phyloP scores from a whole-genome alignment of 768 basidiomycete species.

The Kwoniella botswanensis region DNA sequence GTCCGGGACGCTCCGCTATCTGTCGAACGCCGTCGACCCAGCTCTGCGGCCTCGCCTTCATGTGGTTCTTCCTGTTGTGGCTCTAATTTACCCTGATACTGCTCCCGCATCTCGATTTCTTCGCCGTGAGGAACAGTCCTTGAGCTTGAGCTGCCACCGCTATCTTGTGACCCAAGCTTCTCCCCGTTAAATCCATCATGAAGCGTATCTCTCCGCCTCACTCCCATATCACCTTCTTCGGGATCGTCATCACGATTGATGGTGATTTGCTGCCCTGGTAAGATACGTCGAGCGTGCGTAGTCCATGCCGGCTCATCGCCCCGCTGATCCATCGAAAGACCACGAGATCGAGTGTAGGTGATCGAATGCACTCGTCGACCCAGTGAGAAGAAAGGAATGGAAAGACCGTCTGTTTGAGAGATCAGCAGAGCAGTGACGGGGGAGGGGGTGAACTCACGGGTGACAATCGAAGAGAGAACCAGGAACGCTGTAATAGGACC shows the following conservation, averaged over 20 bases:
- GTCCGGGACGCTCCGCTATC: conserved; percentile 1
- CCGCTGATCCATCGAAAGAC: conserved; percentile 63
- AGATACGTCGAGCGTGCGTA: conserved; percentile 72
- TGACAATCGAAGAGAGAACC: conserved; percentile 86
- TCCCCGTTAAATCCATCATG: conserved; percentile 18
- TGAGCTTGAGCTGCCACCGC: conserved; percentile 50
- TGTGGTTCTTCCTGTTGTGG: conserved; percentile 2
- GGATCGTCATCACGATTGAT: conserved; percentile 76
- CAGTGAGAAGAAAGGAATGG: conserved; percentile 92
- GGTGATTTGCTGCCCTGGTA: conserved; percentile 74
- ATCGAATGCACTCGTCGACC: conserved; percentile 88
- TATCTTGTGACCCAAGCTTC: conserved; percentile 31
- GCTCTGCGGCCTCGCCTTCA: conserved; percentile 24
- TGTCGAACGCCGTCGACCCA: conserved; percentile 21
- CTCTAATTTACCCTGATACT: not conserved
- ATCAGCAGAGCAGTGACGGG: not conserved
- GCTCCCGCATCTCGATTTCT: conserved; percentile 40
- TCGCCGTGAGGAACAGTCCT: conserved; percentile 35
- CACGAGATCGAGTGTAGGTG: conserved; percentile 86
- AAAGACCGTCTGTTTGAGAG: conserved; percentile 69
- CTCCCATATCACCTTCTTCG: conserved; percentile 64
- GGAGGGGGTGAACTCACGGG: conserved; percentile 43
- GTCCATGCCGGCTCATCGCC: conserved; percentile 76
- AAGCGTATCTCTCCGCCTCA: conserved; percentile 40
- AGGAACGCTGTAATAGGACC: conserved; percentile 94